Conservation (phyloP, 345 rosid genomes). For the Chamaenerion angustifolium region DNA sequence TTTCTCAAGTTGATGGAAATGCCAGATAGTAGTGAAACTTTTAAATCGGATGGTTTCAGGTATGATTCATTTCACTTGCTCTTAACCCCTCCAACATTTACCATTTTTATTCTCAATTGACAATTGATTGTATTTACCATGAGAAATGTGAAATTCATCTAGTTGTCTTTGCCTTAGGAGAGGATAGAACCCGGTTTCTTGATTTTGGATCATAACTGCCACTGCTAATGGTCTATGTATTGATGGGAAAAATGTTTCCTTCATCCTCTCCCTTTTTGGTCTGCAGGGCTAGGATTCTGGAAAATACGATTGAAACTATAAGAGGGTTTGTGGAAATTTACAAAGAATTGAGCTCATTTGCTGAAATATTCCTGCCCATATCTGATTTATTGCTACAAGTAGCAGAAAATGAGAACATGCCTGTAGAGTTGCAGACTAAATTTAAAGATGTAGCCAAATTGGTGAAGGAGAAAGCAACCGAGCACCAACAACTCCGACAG, state of each 20-base stretch:
- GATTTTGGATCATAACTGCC: too few species aligned
- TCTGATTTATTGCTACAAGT: constrained; percentile 37
- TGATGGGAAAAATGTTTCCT: too few species aligned
- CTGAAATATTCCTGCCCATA: constrained; percentile 62
- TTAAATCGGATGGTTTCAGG: constrained; percentile 76
- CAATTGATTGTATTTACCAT: too few species aligned
- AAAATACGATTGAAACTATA: constrained; percentile 49
- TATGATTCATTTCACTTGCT: constrained; percentile 6
- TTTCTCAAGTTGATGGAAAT: constrained; percentile 43
- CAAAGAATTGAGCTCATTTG: constrained; percentile 51
- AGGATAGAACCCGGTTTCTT: too few species aligned
- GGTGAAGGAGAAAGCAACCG: constrained; percentile 40
- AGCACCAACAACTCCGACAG: constrained; percentile 31
- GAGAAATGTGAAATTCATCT: too few species aligned
- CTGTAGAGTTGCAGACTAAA: constrained; percentile 37
- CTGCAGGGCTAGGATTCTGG: constrained; percentile 55
- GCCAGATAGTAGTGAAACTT: constrained; percentile 50
- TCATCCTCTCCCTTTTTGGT: not conserved
- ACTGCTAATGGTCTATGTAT: too few species aligned
- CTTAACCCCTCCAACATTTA: not conserved
- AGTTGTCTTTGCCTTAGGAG: too few species aligned
- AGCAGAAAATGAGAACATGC: constrained; percentile 37
- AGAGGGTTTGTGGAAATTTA: constrained; percentile 42
- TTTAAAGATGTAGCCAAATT: constrained; percentile 31
- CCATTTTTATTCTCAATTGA: not conserved